Evolutionary conservation across 1,139 yeast species (phyloP), one percentile per base, ranked within the genome.

Genomic region (Lodderomyces parapsilosis): DNA sequence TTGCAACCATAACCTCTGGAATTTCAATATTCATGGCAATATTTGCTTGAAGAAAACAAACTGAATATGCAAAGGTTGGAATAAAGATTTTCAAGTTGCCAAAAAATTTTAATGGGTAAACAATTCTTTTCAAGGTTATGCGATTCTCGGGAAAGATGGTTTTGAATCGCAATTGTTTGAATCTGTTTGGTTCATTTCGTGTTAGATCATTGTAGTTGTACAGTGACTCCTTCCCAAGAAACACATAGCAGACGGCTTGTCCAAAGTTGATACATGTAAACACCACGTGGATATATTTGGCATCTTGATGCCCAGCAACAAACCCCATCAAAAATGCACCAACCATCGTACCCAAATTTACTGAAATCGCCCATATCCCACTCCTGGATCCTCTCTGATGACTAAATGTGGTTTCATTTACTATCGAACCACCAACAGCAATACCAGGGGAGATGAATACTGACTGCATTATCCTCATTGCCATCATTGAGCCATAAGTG

Each of bases 291-390:
- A 51, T 47, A 34, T 51, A 46, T 36, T 48, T 49, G 2, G 50
- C 48, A 13, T 45, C 40, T 13, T 48, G 47, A 10, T 52, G 45
- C 20, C 54, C 49, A 18, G 47, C 50, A 9, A 56, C 58, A 43
- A 56, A 54, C 15, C 60, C 59, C 60, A 56, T 56, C 11, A 56
- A 44, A 24, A 56, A 45, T 2, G 60, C 59, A 3, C 58, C 60
- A 6, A 53, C 51, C 43, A 51, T 50, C 1, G 59, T 55, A 20
- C 60, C 60, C 19, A 56, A 45, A 20, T 53, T 54, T 7, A 54
- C 53, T 30, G 48, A 44, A 11, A 56, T 38, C 11, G 52, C 53
- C 60, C 60, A 56, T 40, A 52, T 47, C 5, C 60, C 60, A 11
- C 54, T 49, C 38, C 58, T 39, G 19, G 55, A 51, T 20, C 56